These are phyloP conservation scores for Saccharomycopsis oosterbeekiorum DNA, from an alignment of 805 yeast genomes.

Conservation along the genomic window DNA sequence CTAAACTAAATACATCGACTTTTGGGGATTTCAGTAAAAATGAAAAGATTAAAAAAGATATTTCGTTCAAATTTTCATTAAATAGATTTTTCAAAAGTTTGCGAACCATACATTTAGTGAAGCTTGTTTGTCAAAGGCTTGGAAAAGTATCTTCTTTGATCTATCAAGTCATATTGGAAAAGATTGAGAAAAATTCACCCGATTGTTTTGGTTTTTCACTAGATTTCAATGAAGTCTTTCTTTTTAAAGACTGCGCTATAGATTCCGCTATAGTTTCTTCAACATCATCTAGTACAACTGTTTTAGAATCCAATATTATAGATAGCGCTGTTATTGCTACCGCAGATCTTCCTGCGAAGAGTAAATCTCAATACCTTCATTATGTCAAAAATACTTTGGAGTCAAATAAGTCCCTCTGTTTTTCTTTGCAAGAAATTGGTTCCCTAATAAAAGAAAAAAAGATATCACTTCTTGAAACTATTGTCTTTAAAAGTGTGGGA, in stretches of 20 bases:
- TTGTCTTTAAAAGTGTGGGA: slow-evolving; percentile 17
- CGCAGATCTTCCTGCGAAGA: slow-evolving; percentile 12
- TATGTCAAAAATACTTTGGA: slow-evolving; percentile 11
- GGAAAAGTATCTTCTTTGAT: slow-evolving; percentile 62
- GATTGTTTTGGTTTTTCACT: slow-evolving; percentile 23
- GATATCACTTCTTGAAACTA: slow-evolving; percentile 8
- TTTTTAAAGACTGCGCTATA: slow-evolving; percentile 1
- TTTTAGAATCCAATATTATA: not conserved
- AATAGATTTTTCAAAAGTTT: slow-evolving; percentile 57
- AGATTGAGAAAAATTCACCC: slow-evolving; percentile 50
- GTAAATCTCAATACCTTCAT: slow-evolving; percentile 7
- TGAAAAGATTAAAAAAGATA: slow-evolving; percentile 34
- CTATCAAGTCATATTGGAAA: slow-evolving; percentile 45
- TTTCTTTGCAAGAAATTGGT: slow-evolving; percentile 14
- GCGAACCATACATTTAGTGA: slow-evolving; percentile 54
- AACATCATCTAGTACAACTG: not conserved
- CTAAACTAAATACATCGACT: slow-evolving; percentile 2
- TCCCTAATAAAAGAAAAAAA: slow-evolving; percentile 4
- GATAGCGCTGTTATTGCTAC: not conserved
- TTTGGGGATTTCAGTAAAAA: not conserved
- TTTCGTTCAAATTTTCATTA: slow-evolving; percentile 52
- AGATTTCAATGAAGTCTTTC: slow-evolving; percentile 26
- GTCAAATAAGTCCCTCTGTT: not conserved
- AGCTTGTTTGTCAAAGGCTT: slow-evolving; percentile 53
- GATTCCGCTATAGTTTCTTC: not conserved